Percentiles rank a stretch among this genome's conserved stretches.
Conservation (phyloP, 495 filamentous ascomycete species). For the Schizothecium vesticola region DNA sequence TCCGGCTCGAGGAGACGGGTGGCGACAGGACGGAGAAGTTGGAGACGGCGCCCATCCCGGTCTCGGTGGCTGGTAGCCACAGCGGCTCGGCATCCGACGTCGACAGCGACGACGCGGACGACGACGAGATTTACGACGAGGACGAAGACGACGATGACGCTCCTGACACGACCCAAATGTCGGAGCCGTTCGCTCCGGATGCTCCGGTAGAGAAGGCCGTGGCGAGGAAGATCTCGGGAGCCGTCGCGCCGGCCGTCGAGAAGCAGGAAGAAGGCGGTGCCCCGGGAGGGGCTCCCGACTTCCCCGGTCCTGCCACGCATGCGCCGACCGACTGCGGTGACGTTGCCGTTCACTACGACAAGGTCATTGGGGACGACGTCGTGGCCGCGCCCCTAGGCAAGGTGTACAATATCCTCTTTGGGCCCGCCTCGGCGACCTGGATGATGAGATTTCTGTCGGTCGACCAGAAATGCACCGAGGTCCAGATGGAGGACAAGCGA, state of each 20-base stretch:
- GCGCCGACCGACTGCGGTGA: constrained; percentile 80
- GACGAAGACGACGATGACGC: constrained; percentile 67
- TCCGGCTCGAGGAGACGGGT: constrained; percentile 68
- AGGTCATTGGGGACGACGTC: constrained; percentile 74
- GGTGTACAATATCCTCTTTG: constrained; percentile 83
- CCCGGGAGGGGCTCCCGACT: constrained; percentile 56
- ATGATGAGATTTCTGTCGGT: constrained; percentile 78
- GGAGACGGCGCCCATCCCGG: constrained; percentile 40
- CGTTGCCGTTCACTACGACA: constrained; percentile 71
- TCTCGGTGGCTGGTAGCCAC: constrained; percentile 31
- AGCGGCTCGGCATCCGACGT: constrained; percentile 55
- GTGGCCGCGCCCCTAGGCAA: constrained; percentile 88
- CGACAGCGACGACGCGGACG: constrained; percentile 56
- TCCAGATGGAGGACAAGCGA: constrained; percentile 77
- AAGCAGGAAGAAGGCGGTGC: constrained; percentile 52
- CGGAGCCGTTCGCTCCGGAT: constrained; percentile 55
- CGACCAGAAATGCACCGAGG: constrained; percentile 83
- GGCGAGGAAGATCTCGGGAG: constrained; percentile 62
- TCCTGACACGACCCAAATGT: constrained; percentile 53
- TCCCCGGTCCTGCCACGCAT: constrained; percentile 82
- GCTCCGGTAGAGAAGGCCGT: constrained; percentile 56
- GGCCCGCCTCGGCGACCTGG: constrained; percentile 68
- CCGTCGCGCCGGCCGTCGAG: constrained; percentile 49
- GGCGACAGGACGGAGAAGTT: constrained; percentile 88
- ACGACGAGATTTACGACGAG: constrained; percentile 67